Evolutionary conservation across 169 alveolate genomes (phyloP).

Genomic region (Cryptosporidium viatorum): DNA sequence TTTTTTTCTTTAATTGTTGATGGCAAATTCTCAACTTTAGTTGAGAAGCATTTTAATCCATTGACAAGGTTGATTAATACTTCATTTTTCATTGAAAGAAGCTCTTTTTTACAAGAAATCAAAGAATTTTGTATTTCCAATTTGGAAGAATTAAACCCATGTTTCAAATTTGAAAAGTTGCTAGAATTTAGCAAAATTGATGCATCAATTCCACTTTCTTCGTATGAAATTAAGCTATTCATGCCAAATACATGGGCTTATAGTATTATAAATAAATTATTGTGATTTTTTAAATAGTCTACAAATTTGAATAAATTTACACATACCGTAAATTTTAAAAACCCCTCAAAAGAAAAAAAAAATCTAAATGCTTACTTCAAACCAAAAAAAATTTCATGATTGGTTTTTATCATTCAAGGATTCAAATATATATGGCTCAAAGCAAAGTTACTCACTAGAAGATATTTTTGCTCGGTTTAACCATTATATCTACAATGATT

Average conservation of each 20-base stretch:
- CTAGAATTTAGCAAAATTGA: background rate
- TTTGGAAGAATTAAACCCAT: conserved; percentile 3
- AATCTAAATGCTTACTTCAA: conserved; percentile 4
- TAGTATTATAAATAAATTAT: background rate
- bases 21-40: conserved; percentile 53
- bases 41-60: conserved; percentile 22
- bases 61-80: conserved; percentile 35
- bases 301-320: background rate
- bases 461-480: background rate
- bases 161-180: conserved; percentile 14
- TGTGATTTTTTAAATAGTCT: background rate
- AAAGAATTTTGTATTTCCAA: conserved; percentile 22
- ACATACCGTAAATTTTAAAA: background rate
- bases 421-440: background rate
- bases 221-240: conserved; percentile 4
- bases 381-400: conserved; percentile 34
- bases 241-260: conserved; percentile 1
- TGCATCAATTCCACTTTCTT: conserved; percentile 33
- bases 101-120: conserved; percentile 16
- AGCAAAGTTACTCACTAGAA: background rate
- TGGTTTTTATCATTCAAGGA: conserved; percentile 46
- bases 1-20: conserved; percentile 25
- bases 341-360: conserved; percentile 11
- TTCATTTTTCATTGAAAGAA: conserved; percentile 52
- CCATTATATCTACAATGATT: background rate